Evolutionary conservation across 768 basidiomycete species (phyloP), one percentile per base, ranked within the genome.

Genomic region (Saitozyma sp.): DNA sequence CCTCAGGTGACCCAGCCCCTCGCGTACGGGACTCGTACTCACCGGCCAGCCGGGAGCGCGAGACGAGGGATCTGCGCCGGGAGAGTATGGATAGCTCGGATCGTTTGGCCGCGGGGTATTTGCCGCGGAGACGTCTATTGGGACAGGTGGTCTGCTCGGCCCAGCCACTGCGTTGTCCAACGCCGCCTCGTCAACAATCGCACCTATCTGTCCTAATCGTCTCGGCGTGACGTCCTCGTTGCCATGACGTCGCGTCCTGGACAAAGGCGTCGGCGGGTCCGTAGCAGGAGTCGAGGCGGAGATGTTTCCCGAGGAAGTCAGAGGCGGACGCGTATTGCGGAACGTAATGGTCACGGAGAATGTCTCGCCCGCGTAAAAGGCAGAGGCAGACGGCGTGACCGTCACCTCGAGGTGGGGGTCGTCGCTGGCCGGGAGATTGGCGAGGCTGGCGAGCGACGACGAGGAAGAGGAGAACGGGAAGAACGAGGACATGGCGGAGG

Each of bases 321-420:
- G 53, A 8, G 65, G 62, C 40, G 16, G 49, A 1, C 86, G 86
- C 5, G 87, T 88, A 76, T 95, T 96, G 54, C 89, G 88, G 79
- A 96, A 92, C 0, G 89, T 89, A 67, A 97, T 87, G 4, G 86
- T 88, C 11, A 90, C 91, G 2, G 87, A 83, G 79, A 95, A 91
- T 0, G 85, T 82, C 79, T 97, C 94, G 60, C 94, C 94, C 0
- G 94, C 91, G 77, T 94, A 97, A 80, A 89, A 97, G 0, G 92
- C 90, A 0, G 91, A 89, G 65, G 92, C 89, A 0, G 89, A 84
- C 1, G 94, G 94, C 0, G 73, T 77, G 56, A 82, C 76, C 8
- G 76, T 78, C 19, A 82, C 64, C 59, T 72, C 66, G n/a, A 82
- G 59, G 55, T 74, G 72, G 13, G 74, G 68, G 42, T 75, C 74